Percentiles rank a stretch among this genome's conserved stretches.
These are phyloP conservation scores for Ganoderma lucidum DNA, from an alignment of 1,284 basidiomycete species.

Conservation along the genomic window DNA sequence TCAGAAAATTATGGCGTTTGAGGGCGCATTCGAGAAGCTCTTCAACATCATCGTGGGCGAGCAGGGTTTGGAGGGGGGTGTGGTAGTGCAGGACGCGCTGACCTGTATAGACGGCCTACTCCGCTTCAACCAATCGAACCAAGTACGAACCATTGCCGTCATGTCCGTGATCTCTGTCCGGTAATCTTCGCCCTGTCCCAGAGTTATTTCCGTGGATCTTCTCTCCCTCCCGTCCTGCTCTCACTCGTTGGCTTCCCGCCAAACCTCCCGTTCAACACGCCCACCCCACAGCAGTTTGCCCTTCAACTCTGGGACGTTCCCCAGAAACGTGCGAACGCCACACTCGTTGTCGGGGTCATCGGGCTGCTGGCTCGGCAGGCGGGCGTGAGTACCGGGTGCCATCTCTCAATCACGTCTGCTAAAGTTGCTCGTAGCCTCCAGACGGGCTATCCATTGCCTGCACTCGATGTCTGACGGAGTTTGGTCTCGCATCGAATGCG, in stretches of 20 bases:
- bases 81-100: conserved; percentile 88
- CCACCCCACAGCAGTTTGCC: conserved; percentile 90
- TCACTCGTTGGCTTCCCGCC: conserved; percentile 93
- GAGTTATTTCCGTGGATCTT: conserved; percentile 97
- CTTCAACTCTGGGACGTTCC: conserved; percentile 93
- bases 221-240: conserved; percentile 87
- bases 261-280: conserved; percentile 66
- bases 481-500: conserved; percentile 91
- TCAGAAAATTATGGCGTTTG: conserved; percentile 97
- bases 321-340: conserved; percentile 78
- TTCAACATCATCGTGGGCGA: conserved; percentile 90
- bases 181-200: conserved; percentile 43
- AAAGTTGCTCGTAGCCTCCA: conserved; percentile 49
- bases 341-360: conserved; percentile 82
- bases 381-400: conserved; percentile 55
- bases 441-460: conserved; percentile 65
- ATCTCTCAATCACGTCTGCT: background rate
- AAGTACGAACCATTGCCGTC: conserved; percentile 60
- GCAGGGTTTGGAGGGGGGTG: conserved; percentile 92
- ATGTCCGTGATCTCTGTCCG: conserved; percentile 19
- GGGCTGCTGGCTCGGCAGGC: conserved; percentile 80
- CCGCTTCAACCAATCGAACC: conserved; percentile 95
- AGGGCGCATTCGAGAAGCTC: conserved; percentile 95
- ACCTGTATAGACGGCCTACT: conserved; percentile 87
- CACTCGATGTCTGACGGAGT: conserved; percentile 86